Conservation (phyloP, 306 rosid genomes). For the Cucurbita moschata region DNA sequence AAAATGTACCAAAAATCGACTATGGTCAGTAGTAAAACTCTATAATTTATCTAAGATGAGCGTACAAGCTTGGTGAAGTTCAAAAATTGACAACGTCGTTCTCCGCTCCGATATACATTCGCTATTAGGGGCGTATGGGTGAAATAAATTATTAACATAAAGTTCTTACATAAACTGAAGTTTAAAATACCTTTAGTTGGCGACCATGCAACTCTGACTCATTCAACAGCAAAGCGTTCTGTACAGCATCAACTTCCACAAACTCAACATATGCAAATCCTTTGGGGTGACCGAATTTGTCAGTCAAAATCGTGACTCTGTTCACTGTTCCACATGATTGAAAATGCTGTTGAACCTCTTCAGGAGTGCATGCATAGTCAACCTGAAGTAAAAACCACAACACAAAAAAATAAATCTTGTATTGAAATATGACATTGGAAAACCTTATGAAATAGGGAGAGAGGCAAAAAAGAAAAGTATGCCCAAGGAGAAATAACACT, state of each 20-base stretch:
- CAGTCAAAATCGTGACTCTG: constrained; percentile 95
- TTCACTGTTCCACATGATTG: constrained; percentile 99
- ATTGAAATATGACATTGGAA: neutral
- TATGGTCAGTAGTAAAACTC: neutral
- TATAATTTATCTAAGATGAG: neutral
- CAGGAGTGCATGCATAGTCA: constrained; percentile 94
- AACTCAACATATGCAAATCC: constrained; percentile 99
- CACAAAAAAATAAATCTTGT: constrained; percentile 1
- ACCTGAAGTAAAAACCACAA: constrained; percentile 37
- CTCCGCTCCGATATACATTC: neutral
- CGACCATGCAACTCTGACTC: constrained; percentile 98
- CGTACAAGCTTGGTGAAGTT: neutral
- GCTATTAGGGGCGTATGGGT: neutral
- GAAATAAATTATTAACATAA: neutral
- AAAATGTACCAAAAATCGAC: constrained; percentile 13
- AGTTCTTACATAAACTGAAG: neutral
- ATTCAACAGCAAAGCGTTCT: constrained; percentile 79
- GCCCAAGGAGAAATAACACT: neutral
- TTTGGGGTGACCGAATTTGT: constrained; percentile 97
- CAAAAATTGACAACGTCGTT: neutral
- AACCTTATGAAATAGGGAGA: neutral
- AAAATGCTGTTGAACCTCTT: constrained; percentile 98
- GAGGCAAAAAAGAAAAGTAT: neutral
- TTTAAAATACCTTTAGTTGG: constrained; percentile 63
- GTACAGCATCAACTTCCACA: constrained; percentile 88